Evolutionary conservation across 2,329 filamentous ascomycete genomes (phyloP).

Genomic region (Calonectria hongkongensis): DNA sequence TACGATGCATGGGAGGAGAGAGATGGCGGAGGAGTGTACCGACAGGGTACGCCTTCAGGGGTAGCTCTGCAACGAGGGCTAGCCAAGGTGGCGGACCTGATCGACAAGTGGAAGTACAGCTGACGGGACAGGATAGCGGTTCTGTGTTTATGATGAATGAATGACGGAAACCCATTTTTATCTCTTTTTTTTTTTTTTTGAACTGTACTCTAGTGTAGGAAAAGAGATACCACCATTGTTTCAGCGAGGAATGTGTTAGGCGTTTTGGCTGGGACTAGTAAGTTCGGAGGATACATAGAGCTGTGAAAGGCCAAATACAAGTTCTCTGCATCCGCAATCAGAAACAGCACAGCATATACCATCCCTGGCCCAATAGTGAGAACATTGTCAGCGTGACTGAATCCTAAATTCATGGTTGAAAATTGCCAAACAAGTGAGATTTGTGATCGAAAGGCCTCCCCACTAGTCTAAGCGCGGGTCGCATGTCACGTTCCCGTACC

Average conservation of each 20-base stretch:
- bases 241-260: conserved; percentile 13
- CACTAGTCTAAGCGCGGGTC: conserved; percentile 5
- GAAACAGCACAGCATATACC: not conserved
- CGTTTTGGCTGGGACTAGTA: not conserved
- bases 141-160: conserved; percentile 33
- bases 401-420: too few species aligned
- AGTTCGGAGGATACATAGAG: not conserved
- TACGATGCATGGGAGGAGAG: conserved; percentile 56
- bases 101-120: conserved; percentile 54
- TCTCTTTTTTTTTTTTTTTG: conserved; percentile 1
- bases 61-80: conserved; percentile 54
- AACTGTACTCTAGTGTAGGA: conserved; percentile 6
- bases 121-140: conserved; percentile 44
- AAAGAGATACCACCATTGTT: conserved; percentile 28
- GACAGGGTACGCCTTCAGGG: conserved; percentile 54
- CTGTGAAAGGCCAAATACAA: not conserved
- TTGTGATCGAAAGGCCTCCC: not conserved
- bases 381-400: not conserved
- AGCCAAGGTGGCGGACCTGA: conserved; percentile 54
- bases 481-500: conserved; percentile 11
- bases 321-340: not conserved
- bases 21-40: conserved; percentile 50
- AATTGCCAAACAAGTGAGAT: not conserved
- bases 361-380: not conserved
- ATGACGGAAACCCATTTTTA: conserved; percentile 1